Evolutionary conservation across 164 flowering plant genomes (phyloP), one percentile per base, ranked within the genome.

Genomic region (Nymphaea colorata): DNA sequence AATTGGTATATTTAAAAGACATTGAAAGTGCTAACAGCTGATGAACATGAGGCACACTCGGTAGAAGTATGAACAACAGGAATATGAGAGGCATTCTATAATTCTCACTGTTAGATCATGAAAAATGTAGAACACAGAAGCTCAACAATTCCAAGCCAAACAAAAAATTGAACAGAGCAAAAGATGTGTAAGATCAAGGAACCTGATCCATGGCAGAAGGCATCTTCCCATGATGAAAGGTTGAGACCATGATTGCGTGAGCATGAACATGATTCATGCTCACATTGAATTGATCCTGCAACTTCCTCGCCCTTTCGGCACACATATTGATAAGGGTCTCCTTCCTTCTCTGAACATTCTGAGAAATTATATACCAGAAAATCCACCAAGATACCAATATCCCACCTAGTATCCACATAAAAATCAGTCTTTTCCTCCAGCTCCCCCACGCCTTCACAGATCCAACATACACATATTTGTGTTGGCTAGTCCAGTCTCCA

Each of bases 171-270:
- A 10, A 61, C 11, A 61, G 41, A 61, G 55, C 16, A 6, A n/a
- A 3, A 61, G 2, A 4, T 12, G 16, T 3, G 12, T 17, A 6
- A 36, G 64, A 6, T 8, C 64, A 41, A 71, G 5, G 7, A 80
- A 92, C 98, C 96, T 92, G 98, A 79, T 90, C 90, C 74, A 92
- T 87, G 25, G 98, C 91, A 75, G 98, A 85, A 4, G 96, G 96
- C 64, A 72, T 81, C 66, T 80, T 85, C 44, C 79, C 90, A 76
- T 94, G 98, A 76, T 94, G 93, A 69, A 88, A 94, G 41, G 89
- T 90, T 8, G 95, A 82, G 70, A 94, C 84, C 78, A 91, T 62
- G 69, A 90, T 85, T 60, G 99, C 82, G 83, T 91, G 81, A 42
- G 99, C 98, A 67, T 88, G 97, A 25, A 90, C 72, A 78, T 92